A percentile compares a stretch with the other conserved stretches of the same genome.
phyloP scores from a whole-genome alignment of 75 land plant species.

The Pinus taeda region DNA sequence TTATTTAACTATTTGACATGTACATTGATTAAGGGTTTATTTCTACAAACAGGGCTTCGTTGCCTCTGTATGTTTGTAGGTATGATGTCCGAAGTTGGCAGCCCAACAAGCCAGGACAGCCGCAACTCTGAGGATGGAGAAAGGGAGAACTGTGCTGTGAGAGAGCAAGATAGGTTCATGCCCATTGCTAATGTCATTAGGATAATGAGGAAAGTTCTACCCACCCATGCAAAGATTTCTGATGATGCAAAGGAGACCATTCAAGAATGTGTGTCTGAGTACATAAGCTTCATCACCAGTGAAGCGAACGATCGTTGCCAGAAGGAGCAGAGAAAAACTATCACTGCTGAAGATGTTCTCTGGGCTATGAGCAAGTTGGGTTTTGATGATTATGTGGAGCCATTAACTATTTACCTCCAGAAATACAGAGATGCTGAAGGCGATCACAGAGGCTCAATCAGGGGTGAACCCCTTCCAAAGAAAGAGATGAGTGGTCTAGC shows the following conservation, averaged over 20 bases:
- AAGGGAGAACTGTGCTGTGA: conserved; percentile 11
- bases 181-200: conserved; percentile 78
- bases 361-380: conserved; percentile 86
- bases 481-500: conserved; percentile 5
- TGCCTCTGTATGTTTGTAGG: neutral
- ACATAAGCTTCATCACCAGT: conserved; percentile 81
- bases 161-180: conserved; percentile 67
- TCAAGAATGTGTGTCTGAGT: conserved; percentile 84
- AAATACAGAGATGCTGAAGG: conserved; percentile 67
- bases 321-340: conserved; percentile 73
- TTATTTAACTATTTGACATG: too few species aligned
- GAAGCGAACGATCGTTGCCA: conserved; percentile 78
- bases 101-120: conserved; percentile 10
- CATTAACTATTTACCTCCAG: conserved; percentile 64
- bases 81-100: conserved; percentile 11
- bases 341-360: conserved; percentile 73
- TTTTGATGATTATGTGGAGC: conserved; percentile 78
- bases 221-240: conserved; percentile 75
- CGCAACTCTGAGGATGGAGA: conserved; percentile 12
- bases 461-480: conserved; percentile 10
- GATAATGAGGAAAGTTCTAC: conserved; percentile 73
- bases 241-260: conserved; percentile 84
- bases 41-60: neutral
- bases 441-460: conserved; percentile 11
- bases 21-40: too few species aligned